Base-by-base conservation (phyloP, 2,329 filamentous ascomycete species). In the Fusarium acutatum region DNA sequence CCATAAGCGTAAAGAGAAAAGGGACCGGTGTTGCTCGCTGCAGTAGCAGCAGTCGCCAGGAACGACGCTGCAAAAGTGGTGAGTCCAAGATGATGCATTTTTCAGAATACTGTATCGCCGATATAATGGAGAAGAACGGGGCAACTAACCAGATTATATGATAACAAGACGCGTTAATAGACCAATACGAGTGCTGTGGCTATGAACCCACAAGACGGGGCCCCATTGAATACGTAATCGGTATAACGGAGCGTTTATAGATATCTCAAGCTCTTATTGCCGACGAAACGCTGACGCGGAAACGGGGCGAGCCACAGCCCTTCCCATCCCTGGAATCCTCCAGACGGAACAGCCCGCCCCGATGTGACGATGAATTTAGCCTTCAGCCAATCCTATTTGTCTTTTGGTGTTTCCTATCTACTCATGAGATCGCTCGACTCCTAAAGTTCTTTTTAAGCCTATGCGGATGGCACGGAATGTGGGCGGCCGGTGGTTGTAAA, bases 1-100 rank as follows among this genome's bases (percentile, higher is more conserved):
- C 64, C 64, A 32, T 67, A 67, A n/a, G 64, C 64, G 26, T 30
- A 67, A 4, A 67, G 13, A 17, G 64, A 37, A 20, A 67, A 67
- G 0, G 62, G 44, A 3, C 18, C 24, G 2, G 12, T 7, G 1
- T 32, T 28, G 2, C 10, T 37, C 2, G 52, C 24, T 13, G 52
- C 62, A n/a, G 34, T 20, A 17, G 7, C 38, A 7, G 20, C 17
- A 17, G 44, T n/a, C 17, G 17, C 28, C 5, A 46, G 10, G 17
- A 40, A 3, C 5, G 52, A 37, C 2, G 49, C 3, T 3, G 34
- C 28, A 15, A 22, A 22, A 26, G 30, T 40, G 9, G 35, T 12
- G 5, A 59, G 2, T 3, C 18, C 3, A 28, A 52, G 24, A 8
- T 13, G 2, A 12, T 54, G n/a, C 64, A 65, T 66, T 2, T 18